These are phyloP conservation scores for Sphagnum magellanicum DNA, from an alignment of 228 moss, liverwort and hornwort species.

Conservation along the genomic window DNA sequence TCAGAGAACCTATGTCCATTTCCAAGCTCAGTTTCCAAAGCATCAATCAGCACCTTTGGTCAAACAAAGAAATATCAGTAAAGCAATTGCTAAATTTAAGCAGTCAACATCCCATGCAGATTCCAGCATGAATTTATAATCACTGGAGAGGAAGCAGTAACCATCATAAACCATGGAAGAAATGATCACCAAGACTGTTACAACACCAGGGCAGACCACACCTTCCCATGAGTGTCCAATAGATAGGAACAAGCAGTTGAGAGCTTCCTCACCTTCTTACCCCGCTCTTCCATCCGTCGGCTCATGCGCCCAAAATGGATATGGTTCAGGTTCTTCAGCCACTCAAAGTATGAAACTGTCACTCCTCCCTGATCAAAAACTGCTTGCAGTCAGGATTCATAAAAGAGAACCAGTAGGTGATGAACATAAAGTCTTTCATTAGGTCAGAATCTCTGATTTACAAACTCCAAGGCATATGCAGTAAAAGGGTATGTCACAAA, in stretches of 20 bases:
- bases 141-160: too few relatives aligned
- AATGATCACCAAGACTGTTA: not conserved
- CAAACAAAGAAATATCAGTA: constrained; percentile 2
- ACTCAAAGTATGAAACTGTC: constrained; percentile 86
- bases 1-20: constrained; percentile 66
- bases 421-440: not conserved
- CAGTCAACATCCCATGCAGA: not conserved
- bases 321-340: constrained; percentile 89
- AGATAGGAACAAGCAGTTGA: not conserved
- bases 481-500: not conserved
- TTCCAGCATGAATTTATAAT: not conserved
- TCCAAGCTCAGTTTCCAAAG: constrained; percentile 67
- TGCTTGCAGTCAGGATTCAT: not conserved
- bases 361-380: constrained; percentile 61
- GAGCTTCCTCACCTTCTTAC: constrained; percentile 34
- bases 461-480: not conserved
- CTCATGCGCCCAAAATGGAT: constrained; percentile 92
- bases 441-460: too few relatives aligned
- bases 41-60: constrained; percentile 61
- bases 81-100: not conserved
- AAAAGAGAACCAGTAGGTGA: not conserved
- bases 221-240: not conserved
- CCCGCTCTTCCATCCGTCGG: constrained; percentile 85
- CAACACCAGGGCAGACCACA: not conserved
- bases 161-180: too few relatives aligned